Conservation (phyloP, 305 asterid species). For the Ilex paraguariensis region DNA sequence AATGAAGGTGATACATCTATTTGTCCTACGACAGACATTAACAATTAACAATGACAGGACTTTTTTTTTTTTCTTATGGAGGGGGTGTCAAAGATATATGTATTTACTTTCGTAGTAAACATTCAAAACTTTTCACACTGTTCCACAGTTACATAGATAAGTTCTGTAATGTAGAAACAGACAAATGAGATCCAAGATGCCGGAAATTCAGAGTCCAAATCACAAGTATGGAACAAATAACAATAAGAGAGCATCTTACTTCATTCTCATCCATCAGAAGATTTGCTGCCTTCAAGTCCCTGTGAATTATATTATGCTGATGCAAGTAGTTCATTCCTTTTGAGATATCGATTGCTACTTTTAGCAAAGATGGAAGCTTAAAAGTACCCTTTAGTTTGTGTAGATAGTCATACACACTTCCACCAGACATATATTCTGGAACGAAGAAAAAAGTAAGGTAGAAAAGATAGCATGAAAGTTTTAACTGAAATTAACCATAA, state of each 20-base stretch:
- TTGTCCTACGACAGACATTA: too few relatives aligned
- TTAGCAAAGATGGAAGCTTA: conserved; percentile 77
- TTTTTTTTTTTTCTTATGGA: too few relatives aligned
- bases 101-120: too few relatives aligned
- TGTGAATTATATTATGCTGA: conserved; percentile 66
- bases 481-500: not conserved
- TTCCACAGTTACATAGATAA: not conserved
- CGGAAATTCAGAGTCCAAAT: not conserved
- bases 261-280: conserved; percentile 26
- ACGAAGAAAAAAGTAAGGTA: conserved; percentile 16
- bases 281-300: conserved; percentile 28
- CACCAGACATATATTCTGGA: conserved; percentile 94
- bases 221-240: not conserved
- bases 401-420: conserved; percentile 87
- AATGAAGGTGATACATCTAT: too few relatives aligned
- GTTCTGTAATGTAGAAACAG: not conserved
- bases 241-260: conserved; percentile 8
- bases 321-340: conserved; percentile 97
- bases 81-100: too few relatives aligned
- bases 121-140: too few relatives aligned
- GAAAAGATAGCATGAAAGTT: conserved; percentile 3
- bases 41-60: too few relatives aligned
- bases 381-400: conserved; percentile 94
- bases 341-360: conserved; percentile 89
- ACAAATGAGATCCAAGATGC: not conserved